Percentiles rank a stretch among this genome's conserved stretches.
These are phyloP conservation scores for Suillus plorans DNA, from an alignment of 768 basidiomycete species.

Conservation along the genomic window DNA sequence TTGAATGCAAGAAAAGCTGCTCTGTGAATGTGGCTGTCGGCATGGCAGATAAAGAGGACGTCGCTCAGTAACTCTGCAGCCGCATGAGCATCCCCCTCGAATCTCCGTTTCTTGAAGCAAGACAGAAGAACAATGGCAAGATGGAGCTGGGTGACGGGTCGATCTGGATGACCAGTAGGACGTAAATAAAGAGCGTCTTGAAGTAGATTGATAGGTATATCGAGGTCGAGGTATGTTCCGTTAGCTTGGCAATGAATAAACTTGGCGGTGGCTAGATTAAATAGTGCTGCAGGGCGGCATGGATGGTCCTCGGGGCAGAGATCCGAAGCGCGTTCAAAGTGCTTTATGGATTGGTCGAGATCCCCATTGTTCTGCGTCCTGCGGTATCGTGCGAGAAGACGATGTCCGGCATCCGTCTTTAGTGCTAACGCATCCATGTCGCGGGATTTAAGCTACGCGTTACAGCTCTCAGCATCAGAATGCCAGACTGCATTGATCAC, in stretches of 20 bases:
- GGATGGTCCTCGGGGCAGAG: neutral
- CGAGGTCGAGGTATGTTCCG: neutral
- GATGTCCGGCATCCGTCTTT: neutral
- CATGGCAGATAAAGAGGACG: neutral
- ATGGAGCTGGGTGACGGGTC: neutral
- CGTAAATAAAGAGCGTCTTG: neutral
- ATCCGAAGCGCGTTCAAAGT: neutral
- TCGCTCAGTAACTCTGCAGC: neutral
- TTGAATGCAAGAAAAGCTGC: neutral
- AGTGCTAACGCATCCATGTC: neutral
- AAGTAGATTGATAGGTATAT: neutral
- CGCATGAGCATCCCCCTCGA: neutral
- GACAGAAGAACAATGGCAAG: neutral
- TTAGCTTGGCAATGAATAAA: neutral
- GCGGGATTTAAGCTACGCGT: neutral
- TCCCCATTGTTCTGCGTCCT: neutral
- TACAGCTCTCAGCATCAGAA: neutral
- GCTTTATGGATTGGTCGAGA: neutral
- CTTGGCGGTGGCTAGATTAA: neutral
- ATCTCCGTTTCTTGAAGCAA: neutral
- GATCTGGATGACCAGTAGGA: neutral
- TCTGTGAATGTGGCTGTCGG: neutral
- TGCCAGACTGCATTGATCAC: neutral
- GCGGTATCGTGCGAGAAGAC: neutral
- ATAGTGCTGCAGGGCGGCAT: neutral